Percentiles rank a stretch among this genome's conserved stretches.
phyloP scores from a whole-genome alignment of 2,329 filamentous ascomycete genomes.

The Botrytis medusae region DNA sequence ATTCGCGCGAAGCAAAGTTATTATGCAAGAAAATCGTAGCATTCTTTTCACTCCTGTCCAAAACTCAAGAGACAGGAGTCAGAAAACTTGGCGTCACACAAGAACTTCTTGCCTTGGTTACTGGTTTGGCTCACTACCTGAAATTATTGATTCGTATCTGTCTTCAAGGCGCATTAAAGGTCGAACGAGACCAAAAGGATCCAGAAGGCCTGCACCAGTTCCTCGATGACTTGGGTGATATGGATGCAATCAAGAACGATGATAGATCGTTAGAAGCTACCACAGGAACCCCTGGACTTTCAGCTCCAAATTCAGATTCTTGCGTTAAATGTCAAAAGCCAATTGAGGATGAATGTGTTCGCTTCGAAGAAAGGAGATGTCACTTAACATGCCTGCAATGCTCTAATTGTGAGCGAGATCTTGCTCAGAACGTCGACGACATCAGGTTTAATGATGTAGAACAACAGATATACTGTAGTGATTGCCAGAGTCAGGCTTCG shows the following conservation, averaged over 20 bases:
- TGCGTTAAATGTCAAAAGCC: conserved; percentile 79
- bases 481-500: conserved; percentile 59
- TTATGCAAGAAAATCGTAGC: conserved; percentile 99
- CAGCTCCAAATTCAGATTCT: conserved; percentile 78
- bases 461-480: conserved; percentile 68
- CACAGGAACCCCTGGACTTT: conserved; percentile 63
- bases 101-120: conserved; percentile 95
- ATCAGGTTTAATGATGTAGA: conserved; percentile 69
- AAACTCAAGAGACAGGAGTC: conserved; percentile 88
- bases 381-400: conserved; percentile 77
- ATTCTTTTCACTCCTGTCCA: conserved; percentile 92
- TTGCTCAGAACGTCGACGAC: conserved; percentile 67
- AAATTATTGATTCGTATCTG: conserved; percentile 97
- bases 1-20: conserved; percentile 93
- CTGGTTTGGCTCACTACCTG: conserved; percentile 92
- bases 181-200: conserved; percentile 79
- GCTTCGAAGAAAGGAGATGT: conserved; percentile 73
- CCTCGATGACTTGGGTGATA: conserved; percentile 76
- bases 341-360: conserved; percentile 91
- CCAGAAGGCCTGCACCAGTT: conserved; percentile 78
- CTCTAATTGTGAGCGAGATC: conserved; percentile 68
- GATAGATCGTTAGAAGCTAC: conserved; percentile 68
- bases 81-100: conserved; percentile 94
- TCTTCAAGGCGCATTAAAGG: conserved; percentile 84
- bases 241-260: conserved; percentile 74